Percentiles rank a stretch among this genome's conserved stretches.
Conservation (phyloP, 148 eudicot genomes). For the Heliamphora exappendiculata region DNA sequence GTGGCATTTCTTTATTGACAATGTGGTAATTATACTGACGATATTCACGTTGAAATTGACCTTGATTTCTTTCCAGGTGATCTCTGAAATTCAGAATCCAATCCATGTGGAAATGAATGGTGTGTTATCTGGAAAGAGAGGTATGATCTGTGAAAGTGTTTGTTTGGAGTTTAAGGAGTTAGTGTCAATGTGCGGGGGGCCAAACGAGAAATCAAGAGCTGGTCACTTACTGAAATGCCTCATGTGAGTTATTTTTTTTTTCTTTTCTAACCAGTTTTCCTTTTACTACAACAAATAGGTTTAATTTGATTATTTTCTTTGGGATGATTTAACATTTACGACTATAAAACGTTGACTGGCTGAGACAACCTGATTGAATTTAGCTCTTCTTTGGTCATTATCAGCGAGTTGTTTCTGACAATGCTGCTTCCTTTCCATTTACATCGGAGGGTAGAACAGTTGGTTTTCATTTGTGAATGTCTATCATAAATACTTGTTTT, state of each 20-base stretch:
- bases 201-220: conserved; percentile 68
- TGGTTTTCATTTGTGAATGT: background rate
- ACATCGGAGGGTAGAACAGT: background rate
- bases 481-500: background rate
- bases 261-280: background rate
- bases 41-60: background rate
- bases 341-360: background rate
- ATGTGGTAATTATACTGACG: background rate
- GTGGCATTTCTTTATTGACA: background rate
- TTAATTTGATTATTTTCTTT: background rate
- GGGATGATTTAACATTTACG: background rate
- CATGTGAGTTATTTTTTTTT: conserved; percentile 37
- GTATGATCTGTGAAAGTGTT: conserved; percentile 68
- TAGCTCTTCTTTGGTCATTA: background rate
- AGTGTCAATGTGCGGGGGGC: conserved; percentile 81
- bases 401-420: background rate
- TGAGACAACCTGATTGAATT: background rate
- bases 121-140: conserved; percentile 42
- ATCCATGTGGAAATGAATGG: conserved; percentile 51
- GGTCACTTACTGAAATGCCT: conserved; percentile 43
- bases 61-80: conserved; percentile 35
- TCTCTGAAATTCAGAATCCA: conserved; percentile 65
- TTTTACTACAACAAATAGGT: background rate
- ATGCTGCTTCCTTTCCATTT: no score
- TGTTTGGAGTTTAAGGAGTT: conserved; percentile 70